These are phyloP conservation scores for Plantago coronopus DNA, from an alignment of 305 asterid genomes.

Conservation along the genomic window DNA sequence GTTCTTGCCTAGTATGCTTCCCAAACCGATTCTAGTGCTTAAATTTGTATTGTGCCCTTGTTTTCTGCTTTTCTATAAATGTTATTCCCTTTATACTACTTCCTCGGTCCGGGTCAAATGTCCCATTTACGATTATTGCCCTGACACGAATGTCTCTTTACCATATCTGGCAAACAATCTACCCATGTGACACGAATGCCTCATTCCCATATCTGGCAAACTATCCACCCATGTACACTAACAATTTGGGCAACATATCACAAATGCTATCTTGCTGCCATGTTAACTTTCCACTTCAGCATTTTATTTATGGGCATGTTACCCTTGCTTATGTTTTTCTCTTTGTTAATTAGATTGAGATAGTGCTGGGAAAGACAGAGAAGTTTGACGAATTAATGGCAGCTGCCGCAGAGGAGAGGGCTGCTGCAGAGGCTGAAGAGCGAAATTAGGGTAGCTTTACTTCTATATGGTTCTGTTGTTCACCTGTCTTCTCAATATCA, in stretches of 20 bases:
- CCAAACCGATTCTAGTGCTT: no score
- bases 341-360: constrained; percentile 43
- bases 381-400: constrained; percentile 75
- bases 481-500: constrained; percentile 23
- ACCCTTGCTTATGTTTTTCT: neutral
- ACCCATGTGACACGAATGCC: no score
- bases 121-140: no score
- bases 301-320: neutral
- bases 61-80: no score
- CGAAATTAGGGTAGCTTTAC: constrained; percentile 31
- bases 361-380: constrained; percentile 64
- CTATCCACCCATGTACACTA: no score
- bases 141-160: no score
- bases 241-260: neutral
- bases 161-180: no score
- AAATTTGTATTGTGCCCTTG: no score
- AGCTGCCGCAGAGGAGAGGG: constrained; percentile 68
- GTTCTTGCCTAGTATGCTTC: no score
- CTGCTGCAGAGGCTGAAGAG: constrained; percentile 44
- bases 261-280: neutral
- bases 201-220: no score
- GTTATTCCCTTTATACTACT: no score
- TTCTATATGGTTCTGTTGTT: constrained; percentile 12
- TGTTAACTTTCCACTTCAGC: neutral
- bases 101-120: no score